Percentiles rank a stretch among this genome's conserved stretches.
Conservation (phyloP, 2,329 filamentous ascomycete genomes). For the Ceratocystiopsis sp. region DNA sequence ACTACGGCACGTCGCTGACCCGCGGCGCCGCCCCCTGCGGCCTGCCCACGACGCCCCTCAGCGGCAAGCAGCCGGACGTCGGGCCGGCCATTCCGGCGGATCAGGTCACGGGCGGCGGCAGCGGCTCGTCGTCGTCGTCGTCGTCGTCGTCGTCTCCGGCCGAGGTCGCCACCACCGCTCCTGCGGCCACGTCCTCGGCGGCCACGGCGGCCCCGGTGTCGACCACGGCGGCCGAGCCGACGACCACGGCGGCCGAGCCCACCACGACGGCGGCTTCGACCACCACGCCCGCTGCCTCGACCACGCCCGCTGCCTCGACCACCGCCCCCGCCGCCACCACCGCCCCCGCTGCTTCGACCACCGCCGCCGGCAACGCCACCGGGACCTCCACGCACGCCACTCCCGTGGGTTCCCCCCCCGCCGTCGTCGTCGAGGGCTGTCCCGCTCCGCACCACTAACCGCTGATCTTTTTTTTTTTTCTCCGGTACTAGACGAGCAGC, state of each 20-base stretch:
- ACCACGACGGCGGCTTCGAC: background rate
- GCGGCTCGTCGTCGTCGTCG: background rate
- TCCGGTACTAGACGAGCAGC: background rate
- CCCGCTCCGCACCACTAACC: background rate
- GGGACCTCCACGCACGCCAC: background rate
- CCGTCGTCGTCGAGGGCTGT: background rate
- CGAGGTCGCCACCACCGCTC: background rate
- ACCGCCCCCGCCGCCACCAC: background rate
- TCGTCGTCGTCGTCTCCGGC: too few species aligned
- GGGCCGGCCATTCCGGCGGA: conserved; percentile 9
- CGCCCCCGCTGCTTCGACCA: background rate
- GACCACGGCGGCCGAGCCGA: background rate
- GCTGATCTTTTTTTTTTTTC: background rate
- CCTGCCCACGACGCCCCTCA: conserved; percentile 10
- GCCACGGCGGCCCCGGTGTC: background rate
- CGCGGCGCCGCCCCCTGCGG: conserved; percentile 15
- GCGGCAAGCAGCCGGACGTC: conserved; percentile 9
- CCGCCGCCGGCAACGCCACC: background rate
- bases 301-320: background rate
- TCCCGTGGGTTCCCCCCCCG: background rate
- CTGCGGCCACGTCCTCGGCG: conserved; percentile 2
- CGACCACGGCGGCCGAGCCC: background rate
- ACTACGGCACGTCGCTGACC: conserved; percentile 20
- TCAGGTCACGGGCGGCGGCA: too few species aligned
- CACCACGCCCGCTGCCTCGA: background rate